Evolutionary conservation across 2,329 filamentous ascomycete species (phyloP), one percentile per base, ranked within the genome.

Genomic region (Sclerotinia spermophila): DNA sequence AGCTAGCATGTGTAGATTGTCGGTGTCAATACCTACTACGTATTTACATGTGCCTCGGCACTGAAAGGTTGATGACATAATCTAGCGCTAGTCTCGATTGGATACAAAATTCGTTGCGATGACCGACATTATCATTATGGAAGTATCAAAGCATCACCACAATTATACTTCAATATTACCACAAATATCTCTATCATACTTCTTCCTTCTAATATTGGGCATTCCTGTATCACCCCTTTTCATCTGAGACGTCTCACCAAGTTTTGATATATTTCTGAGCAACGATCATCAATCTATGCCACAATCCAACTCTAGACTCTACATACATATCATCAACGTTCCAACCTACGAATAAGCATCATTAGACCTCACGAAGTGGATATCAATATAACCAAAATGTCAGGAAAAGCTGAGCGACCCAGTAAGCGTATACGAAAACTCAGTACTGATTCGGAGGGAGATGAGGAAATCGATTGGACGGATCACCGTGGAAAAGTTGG

Each of bases 371-470:
- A 64, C 44, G 67, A 44, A 55, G 58, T 64, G 67, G 35, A 38
- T 64, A 69, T 64, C 56, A 21, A 27, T 24, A 42, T 33, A 55
- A 56, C 44, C 61, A 71, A 42, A 48, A 78, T 78, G 77, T 73
- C 76, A 35, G 73, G 73, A 61, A 73, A 71, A 62, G 66, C 69
- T 35, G 76, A 75, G 15, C 71, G 76, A 67, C 74, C 75, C 71
- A 76, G 72, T 73, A 78, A 78, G 71, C 75, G 74, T 56, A 30
- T 72, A 38, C 68, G 76, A 58, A 75, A 72, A 62, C 72, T 78
- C 59, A 78, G 77, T 73, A 78, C 77, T 40, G 77, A 78, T 69
- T 78, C 76, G 17, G 77, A 78, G 69, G 76, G 77, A 19, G 71
- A 70, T 11, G 73, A 69, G 38, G 62, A 62, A 24, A 72, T 72